Evolutionary conservation across 2,329 filamentous ascomycete species (phyloP), one percentile per base, ranked within the genome.

Genomic region (Aspergillus sp.): DNA sequence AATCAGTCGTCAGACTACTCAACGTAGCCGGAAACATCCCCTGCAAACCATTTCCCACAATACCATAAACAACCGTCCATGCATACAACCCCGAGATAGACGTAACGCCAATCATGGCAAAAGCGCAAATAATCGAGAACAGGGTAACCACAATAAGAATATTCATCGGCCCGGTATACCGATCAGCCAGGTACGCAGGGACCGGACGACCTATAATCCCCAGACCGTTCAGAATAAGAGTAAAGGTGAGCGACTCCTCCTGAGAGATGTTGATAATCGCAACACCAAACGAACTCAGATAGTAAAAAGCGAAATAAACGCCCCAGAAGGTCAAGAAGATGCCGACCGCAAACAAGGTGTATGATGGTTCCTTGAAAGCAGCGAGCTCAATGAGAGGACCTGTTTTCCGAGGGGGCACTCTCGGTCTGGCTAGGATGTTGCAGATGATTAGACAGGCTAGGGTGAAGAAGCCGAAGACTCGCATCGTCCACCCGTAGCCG

Each of bases 301-400:
- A 89, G 73, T 83, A 87, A 65, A 85, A 86, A 9, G 80, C 80
- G 60, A 86, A 82, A 67, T 86, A 87, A 2, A 85, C 70, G 2
- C 82, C 80, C 62, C 79, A 76, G 67, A 85, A 85, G 58, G 70
- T 71, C 58, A 80, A 73, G 55, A 79, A 80, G 63, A 79, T 78
- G 4, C 80, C 81, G 6, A 78, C 59, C 2, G 77, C 72, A 63
- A 82, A 82, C 7, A 83, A 69, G 0, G 80, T 69, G 62, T 87
- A 89, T n/a, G 84, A 78, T 0, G 77, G 66, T 69, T 89, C 86
- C 52, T 72, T 78, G 65, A 89, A 87, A 0, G 85, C 85, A 1
- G 73, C 74, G 80, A 79, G 82, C 53, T 88, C 86, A 6, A 88
- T 74, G 9, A 86, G 58, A 0, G 81, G 80, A 0, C 84, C 85